phyloP scores from a whole-genome alignment of 2,329 filamentous ascomycete genomes.

The Colletotrichum sp. region DNA sequence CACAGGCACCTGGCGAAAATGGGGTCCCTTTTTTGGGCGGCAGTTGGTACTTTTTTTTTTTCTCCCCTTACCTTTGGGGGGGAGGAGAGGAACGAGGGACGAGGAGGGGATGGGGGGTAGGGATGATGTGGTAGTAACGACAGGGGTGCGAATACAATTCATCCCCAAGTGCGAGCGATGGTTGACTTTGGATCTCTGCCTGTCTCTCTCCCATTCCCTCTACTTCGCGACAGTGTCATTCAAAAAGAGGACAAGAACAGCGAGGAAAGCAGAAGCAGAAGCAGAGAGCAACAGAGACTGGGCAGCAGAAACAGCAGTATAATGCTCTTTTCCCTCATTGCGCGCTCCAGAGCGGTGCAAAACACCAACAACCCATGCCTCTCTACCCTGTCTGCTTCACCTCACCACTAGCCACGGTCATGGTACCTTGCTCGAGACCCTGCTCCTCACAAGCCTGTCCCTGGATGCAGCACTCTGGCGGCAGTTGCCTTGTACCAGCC shows the following conservation, averaged over 20 bases:
- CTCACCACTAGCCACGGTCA: neutral
- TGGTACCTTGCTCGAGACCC: neutral
- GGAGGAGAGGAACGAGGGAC: neutral
- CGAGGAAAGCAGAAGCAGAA: neutral
- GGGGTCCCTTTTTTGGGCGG: neutral
- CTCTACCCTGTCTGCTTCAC: neutral
- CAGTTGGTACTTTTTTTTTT: neutral
- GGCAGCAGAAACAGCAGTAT: neutral
- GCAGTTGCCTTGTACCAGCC: conserved; percentile 1
- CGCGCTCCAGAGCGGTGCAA: neutral
- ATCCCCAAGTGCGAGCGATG: neutral
- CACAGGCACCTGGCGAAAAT: neutral
- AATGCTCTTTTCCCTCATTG: neutral
- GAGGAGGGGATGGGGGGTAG: neutral
- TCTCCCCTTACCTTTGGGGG: neutral
- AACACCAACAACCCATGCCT: neutral
- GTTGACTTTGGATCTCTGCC: neutral
- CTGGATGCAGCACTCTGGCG: neutral
- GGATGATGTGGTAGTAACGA: neutral
- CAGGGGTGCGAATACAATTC: neutral
- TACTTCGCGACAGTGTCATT: neutral
- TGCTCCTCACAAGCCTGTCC: neutral
- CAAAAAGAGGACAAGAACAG: neutral
- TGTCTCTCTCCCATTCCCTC: neutral
- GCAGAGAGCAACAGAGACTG: neutral